These are phyloP conservation scores for Pachysolen tannophilus DNA, from an alignment of 805 yeast species.

Conservation along the genomic window DNA sequence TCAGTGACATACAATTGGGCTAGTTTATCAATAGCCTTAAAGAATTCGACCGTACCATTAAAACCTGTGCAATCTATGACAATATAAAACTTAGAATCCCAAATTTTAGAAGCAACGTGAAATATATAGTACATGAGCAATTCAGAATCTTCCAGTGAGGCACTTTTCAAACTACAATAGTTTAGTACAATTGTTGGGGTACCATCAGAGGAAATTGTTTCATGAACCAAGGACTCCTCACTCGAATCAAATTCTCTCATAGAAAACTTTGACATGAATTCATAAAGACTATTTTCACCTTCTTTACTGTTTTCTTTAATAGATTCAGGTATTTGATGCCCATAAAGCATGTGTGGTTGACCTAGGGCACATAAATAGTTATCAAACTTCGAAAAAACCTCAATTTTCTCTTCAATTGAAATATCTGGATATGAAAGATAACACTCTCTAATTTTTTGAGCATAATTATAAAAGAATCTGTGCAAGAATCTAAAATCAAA, in stretches of 20 bases:
- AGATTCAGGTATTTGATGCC: conserved; percentile 47
- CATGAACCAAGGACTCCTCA: conserved; percentile 43
- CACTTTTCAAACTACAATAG: conserved; percentile 27
- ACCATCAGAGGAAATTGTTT: conserved; percentile 66
- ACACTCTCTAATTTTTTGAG: conserved; percentile 18
- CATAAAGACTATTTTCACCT: conserved; percentile 47
- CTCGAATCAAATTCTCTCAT: conserved; percentile 41
- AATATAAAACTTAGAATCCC: conserved; percentile 59
- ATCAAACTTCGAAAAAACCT: conserved; percentile 37
- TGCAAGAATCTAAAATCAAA: conserved; percentile 34
- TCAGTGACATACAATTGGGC: conserved; percentile 42
- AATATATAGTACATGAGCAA: conserved; percentile 50
- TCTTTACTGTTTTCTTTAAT: conserved; percentile 40
- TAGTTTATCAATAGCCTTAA: conserved; percentile 24
- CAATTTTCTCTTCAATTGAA: conserved; percentile 13
- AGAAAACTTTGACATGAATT: conserved; percentile 66
- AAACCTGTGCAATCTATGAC: conserved; percentile 67
- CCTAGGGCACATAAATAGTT: conserved; percentile 41
- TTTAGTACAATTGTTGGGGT: conserved; percentile 56
- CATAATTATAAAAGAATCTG: conserved; percentile 40
- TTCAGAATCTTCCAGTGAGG: conserved; percentile 33
- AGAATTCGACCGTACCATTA: conserved; percentile 18
- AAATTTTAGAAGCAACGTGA: conserved; percentile 59
- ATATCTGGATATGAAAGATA: conserved; percentile 4
- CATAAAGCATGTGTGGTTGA: conserved; percentile 47